These are phyloP conservation scores for Oryza punctata DNA, from an alignment of 176 grass and related monocot species.

Conservation along the genomic window DNA sequence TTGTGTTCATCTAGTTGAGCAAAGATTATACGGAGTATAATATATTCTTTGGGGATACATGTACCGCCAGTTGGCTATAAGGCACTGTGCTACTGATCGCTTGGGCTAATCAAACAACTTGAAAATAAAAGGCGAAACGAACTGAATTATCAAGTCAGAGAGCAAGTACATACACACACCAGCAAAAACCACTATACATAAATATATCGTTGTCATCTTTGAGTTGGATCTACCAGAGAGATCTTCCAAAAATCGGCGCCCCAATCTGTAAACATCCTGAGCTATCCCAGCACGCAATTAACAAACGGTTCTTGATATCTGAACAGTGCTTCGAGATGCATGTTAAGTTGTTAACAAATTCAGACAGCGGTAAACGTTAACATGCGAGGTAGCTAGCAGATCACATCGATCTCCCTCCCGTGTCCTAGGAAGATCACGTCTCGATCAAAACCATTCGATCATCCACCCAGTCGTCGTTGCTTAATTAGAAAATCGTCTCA, in stretches of 20 bases:
- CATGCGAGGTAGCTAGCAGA: not conserved
- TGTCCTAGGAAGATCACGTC: constrained; percentile 24
- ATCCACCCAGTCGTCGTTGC: not conserved
- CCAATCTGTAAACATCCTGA: constrained; percentile 10
- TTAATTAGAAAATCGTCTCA: not conserved
- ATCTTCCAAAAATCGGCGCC: not conserved
- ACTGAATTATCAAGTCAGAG: too few relatives aligned
- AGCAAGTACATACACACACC: too few relatives aligned
- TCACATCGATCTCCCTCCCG: not conserved
- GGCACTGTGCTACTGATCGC: too few relatives aligned
- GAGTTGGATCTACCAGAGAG: too few relatives aligned
- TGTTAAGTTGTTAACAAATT: not conserved
- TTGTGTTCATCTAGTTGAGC: too few relatives aligned
- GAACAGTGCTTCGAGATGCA: not conserved
- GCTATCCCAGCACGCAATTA: not conserved
- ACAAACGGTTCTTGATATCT: not conserved
- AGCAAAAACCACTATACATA: too few relatives aligned
- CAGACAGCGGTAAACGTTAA: not conserved
- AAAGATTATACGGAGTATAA: too few relatives aligned
- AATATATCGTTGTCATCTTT: too few relatives aligned
- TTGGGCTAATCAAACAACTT: too few relatives aligned
- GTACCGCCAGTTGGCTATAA: too few relatives aligned
- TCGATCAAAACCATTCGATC: not conserved
- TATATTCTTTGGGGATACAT: too few relatives aligned
- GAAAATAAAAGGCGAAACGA: too few relatives aligned